Conservation (phyloP, 2,329 filamentous ascomycete genomes). For the Apiospora koreana region DNA sequence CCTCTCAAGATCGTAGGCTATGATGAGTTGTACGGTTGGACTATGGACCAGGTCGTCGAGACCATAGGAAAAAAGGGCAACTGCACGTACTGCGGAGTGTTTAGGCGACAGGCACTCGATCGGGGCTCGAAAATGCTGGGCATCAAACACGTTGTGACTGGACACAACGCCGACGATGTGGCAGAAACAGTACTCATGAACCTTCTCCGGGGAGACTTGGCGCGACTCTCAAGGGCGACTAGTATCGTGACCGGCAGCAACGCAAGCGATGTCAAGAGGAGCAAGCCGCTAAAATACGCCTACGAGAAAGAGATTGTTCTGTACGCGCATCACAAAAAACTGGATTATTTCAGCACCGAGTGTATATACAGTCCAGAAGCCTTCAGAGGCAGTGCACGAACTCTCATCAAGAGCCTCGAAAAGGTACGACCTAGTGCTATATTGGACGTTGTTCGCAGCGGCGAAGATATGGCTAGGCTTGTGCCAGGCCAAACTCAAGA, state of each 20-base stretch:
- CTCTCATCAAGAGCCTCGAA: slow-evolving; percentile 93
- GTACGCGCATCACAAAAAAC: slow-evolving; percentile 93
- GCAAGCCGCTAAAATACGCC: slow-evolving; percentile 95
- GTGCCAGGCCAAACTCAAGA: slow-evolving; percentile 62
- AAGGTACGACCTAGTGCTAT: slow-evolving; percentile 92
- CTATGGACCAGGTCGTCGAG: slow-evolving; percentile 97
- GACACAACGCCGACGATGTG: slow-evolving; percentile 96
- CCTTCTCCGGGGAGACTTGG: slow-evolving; percentile 83
- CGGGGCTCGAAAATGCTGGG: slow-evolving; percentile 84
- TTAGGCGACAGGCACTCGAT: slow-evolving; percentile 90
- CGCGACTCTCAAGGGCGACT: slow-evolving; percentile 83
- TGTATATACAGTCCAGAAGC: slow-evolving; percentile 98
- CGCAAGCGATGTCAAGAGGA: slow-evolving; percentile 87
- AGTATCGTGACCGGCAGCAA: slow-evolving; percentile 81
- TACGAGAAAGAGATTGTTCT: slow-evolving; percentile 99
- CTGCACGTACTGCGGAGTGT: slow-evolving; percentile 98
- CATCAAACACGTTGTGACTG: slow-evolving; percentile 93
- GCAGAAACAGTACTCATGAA: slow-evolving; percentile 99
- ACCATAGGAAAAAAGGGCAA: slow-evolving; percentile 98
- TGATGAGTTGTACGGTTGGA: slow-evolving; percentile 94
- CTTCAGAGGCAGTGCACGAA: slow-evolving; percentile 88
- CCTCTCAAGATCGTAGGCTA: slow-evolving; percentile 91
- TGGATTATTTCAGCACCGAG: slow-evolving; percentile 98
- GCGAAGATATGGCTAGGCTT: slow-evolving; percentile 93
- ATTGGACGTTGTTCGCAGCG: slow-evolving; percentile 89